Evolutionary conservation across 2,329 filamentous ascomycete species (phyloP).

Genomic region (Trichoderma cornu-damae): DNA sequence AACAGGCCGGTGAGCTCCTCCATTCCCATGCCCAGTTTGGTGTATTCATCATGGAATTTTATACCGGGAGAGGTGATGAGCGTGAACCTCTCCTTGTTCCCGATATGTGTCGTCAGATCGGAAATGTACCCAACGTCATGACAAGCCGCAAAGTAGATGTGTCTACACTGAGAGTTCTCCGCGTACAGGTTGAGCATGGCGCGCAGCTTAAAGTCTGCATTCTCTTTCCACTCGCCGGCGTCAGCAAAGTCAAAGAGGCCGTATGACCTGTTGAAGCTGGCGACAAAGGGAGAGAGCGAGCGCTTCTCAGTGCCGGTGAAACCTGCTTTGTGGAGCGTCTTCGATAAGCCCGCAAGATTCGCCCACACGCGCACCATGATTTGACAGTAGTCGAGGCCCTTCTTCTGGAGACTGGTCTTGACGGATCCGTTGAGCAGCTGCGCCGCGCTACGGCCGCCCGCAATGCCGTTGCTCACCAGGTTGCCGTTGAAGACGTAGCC

Average conservation of each 20-base stretch:
- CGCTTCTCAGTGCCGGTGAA: slow-evolving; percentile 51
- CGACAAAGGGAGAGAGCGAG: slow-evolving; percentile 50
- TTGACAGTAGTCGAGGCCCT: slow-evolving; percentile 45
- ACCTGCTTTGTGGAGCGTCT: slow-evolving; percentile 41
- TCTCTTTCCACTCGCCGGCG: slow-evolving; percentile 55
- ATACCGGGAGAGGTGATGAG: slow-evolving; percentile 45
- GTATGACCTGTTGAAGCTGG: slow-evolving; percentile 53
- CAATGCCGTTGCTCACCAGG: slow-evolving; percentile 42
- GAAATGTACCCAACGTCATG: slow-evolving; percentile 50
- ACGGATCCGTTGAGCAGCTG: slow-evolving; percentile 48
- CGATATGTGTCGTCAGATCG: slow-evolving; percentile 49
- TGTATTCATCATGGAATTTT: slow-evolving; percentile 49
- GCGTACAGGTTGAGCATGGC: slow-evolving; percentile 46
- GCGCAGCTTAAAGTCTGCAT: slow-evolving; percentile 56
- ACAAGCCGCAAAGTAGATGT: slow-evolving; percentile 59
- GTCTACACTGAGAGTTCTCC: slow-evolving; percentile 56
- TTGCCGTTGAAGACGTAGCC: slow-evolving; percentile 50
- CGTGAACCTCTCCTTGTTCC: slow-evolving; percentile 48
- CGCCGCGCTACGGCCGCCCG: slow-evolving; percentile 53
- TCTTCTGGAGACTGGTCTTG: slow-evolving; percentile 42
- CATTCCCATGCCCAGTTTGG: slow-evolving; percentile 45
- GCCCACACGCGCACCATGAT: slow-evolving; percentile 53
- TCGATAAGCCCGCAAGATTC: slow-evolving; percentile 50
- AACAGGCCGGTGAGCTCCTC: slow-evolving; percentile 51
- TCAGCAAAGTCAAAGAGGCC: slow-evolving; percentile 58